Conservation (phyloP, 257 asterid species). For the Nicotiana noctiflora region DNA sequence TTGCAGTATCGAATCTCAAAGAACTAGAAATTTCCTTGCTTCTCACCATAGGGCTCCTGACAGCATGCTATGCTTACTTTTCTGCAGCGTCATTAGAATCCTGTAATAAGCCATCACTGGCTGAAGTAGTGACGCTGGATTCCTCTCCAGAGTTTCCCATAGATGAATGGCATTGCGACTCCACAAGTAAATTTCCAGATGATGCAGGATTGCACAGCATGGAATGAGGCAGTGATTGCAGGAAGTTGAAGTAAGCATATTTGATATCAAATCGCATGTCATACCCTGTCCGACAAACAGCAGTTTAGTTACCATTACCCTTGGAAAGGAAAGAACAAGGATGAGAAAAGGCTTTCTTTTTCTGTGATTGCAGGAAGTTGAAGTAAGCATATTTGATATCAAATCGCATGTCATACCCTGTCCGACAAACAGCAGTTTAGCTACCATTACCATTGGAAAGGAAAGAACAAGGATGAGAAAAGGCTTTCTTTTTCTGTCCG, state of each 20-base stretch:
- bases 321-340: not conserved
- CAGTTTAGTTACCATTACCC: not conserved
- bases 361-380: conserved; percentile 71
- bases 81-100: not conserved
- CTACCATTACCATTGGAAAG: not conserved
- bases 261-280: conserved; percentile 87
- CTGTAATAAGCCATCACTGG: conserved; percentile 2
- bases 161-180: conserved; percentile 9
- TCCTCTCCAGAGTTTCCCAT: conserved; percentile 17
- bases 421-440: conserved; percentile 11
- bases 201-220: conserved; percentile 18
- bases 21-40: not conserved
- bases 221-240: conserved; percentile 49
- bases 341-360: not conserved
- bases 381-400: conserved; percentile 89
- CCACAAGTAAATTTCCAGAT: conserved; percentile 1
- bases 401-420: conserved; percentile 97
- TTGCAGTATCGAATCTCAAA: not conserved
- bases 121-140: conserved; percentile 13
- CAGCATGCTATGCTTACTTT: not conserved
- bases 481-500: not conserved
- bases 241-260: conserved; percentile 88
- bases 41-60: not conserved
- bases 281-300: conserved; percentile 59
- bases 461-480: not conserved